Percentiles rank a stretch among this genome's conserved stretches.
These are phyloP conservation scores for Wickerhamomyces chaumierensis DNA, from an alignment of 805 yeast genomes.

Conservation along the genomic window DNA sequence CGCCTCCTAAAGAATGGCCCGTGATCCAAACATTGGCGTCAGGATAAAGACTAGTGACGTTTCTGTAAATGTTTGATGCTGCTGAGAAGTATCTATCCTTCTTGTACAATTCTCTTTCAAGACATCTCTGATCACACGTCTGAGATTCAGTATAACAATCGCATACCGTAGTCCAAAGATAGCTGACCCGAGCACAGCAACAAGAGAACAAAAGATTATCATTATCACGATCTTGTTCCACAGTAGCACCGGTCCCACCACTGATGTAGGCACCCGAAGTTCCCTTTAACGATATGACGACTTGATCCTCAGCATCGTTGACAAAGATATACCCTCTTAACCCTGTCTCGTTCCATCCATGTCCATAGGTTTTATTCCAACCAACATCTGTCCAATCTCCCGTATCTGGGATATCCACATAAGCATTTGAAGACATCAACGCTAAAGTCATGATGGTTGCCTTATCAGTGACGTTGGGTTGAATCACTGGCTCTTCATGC, in stretches of 20 bases:
- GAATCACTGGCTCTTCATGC: slow-evolving; percentile 39
- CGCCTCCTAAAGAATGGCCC: slow-evolving; percentile 94
- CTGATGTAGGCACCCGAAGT: slow-evolving; percentile 74
- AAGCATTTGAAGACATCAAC: slow-evolving; percentile 82
- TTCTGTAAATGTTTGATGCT: slow-evolving; percentile 61
- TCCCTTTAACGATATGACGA: slow-evolving; percentile 80
- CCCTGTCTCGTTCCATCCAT: slow-evolving; percentile 85
- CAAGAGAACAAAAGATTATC: slow-evolving; percentile 88
- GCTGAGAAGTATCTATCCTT: slow-evolving; percentile 80
- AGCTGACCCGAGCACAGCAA: slow-evolving; percentile 89
- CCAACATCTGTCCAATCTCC: slow-evolving; percentile 85
- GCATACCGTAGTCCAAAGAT: slow-evolving; percentile 90
- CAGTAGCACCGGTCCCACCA: slow-evolving; percentile 78
- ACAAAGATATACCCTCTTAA: slow-evolving; percentile 86
- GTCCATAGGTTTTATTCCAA: slow-evolving; percentile 45
- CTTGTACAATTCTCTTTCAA: slow-evolving; percentile 63
- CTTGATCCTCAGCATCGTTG: slow-evolving; percentile 41
- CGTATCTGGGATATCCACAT: slow-evolving; percentile 61
- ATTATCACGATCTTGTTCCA: slow-evolving; percentile 68
- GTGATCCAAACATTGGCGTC: slow-evolving; percentile 74
- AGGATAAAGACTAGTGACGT: slow-evolving; percentile 61
- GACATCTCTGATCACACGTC: slow-evolving; percentile 80
- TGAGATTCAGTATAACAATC: slow-evolving; percentile 80
- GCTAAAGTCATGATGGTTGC: slow-evolving; percentile 70
- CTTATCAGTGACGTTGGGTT: slow-evolving; percentile 70